phyloP scores from a whole-genome alignment of 2,329 filamentous ascomycete species.

The Moelleriella libera region DNA sequence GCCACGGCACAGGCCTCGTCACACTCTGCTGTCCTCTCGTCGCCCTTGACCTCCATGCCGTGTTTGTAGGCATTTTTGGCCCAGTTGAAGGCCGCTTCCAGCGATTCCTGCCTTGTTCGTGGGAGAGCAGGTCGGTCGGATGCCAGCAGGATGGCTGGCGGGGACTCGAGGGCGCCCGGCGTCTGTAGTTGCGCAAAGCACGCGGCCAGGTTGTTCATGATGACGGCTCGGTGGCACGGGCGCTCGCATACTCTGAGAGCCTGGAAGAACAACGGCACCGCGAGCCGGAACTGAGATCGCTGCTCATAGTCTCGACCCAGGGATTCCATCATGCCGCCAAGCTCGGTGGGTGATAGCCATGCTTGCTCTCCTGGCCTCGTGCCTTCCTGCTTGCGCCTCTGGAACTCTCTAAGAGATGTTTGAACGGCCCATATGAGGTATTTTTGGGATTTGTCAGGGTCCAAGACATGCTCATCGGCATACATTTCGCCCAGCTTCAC shows the following conservation, averaged over 20 bases:
- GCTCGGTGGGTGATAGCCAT: slow-evolving; percentile 57
- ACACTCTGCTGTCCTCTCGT: slow-evolving; percentile 62
- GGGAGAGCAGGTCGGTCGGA: slow-evolving; percentile 15
- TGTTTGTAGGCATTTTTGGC: slow-evolving; percentile 61
- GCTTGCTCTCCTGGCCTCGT: slow-evolving; percentile 55
- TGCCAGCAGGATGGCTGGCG: slow-evolving; percentile 13
- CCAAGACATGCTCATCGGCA: slow-evolving; percentile 57
- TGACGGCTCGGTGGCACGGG: slow-evolving; percentile 63
- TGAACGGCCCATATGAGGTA: slow-evolving; percentile 74
- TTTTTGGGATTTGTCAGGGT: slow-evolving; percentile 56
- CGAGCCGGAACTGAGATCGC: slow-evolving; percentile 63
- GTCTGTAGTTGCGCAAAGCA: slow-evolving; percentile 56
- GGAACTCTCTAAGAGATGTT: slow-evolving; percentile 60
- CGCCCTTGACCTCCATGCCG: slow-evolving; percentile 48
- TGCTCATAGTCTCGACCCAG: slow-evolving; percentile 65
- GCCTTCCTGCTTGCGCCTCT: slow-evolving; percentile 51
- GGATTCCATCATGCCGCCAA: slow-evolving; percentile 62
- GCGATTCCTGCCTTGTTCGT: slow-evolving; percentile 41
- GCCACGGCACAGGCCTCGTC: slow-evolving; percentile 72
- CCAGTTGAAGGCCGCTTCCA: slow-evolving; percentile 64
- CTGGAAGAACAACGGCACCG: slow-evolving; percentile 76
- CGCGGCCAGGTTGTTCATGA: slow-evolving; percentile 76
- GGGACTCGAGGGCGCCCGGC: slow-evolving; percentile 15
- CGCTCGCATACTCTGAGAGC: slow-evolving; percentile 54
- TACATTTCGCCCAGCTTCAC: slow-evolving; percentile 82